phyloP scores from a whole-genome alignment of 1,139 yeast species.

The Nadsonia commutata region DNA sequence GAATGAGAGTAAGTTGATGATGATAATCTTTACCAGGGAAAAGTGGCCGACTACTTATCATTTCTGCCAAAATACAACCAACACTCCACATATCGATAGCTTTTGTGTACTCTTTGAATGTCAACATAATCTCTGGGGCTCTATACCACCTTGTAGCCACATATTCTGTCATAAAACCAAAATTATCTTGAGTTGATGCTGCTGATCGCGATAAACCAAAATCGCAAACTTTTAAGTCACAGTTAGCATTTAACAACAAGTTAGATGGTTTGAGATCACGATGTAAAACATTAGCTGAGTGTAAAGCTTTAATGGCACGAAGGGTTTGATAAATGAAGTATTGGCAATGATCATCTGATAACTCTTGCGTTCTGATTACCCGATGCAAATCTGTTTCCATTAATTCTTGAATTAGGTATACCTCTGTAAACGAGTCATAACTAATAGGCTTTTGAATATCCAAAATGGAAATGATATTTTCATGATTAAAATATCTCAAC shows the following conservation, averaged over 20 bases:
- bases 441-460: slow-evolving; percentile 81
- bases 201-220: slow-evolving; percentile 76
- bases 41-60: slow-evolving; percentile 72
- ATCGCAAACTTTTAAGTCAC: slow-evolving; percentile 89
- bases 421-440: slow-evolving; percentile 67
- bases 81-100: slow-evolving; percentile 97
- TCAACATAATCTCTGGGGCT: slow-evolving; percentile 94
- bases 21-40: slow-evolving; percentile 94
- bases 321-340: slow-evolving; percentile 84
- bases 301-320: slow-evolving; percentile 81
- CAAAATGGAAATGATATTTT: slow-evolving; percentile 76
- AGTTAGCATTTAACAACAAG: slow-evolving; percentile 71
- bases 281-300: slow-evolving; percentile 81
- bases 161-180: slow-evolving; percentile 82
- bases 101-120: slow-evolving; percentile 82
- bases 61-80: slow-evolving; percentile 91
- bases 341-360: slow-evolving; percentile 86
- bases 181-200: slow-evolving; percentile 40
- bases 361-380: slow-evolving; percentile 71
- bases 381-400: slow-evolving; percentile 94
- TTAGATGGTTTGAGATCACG: slow-evolving; percentile 89
- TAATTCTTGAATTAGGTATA: slow-evolving; percentile 82
- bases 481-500: slow-evolving; percentile 77
- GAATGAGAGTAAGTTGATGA: slow-evolving; percentile 72
- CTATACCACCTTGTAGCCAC: slow-evolving; percentile 97